A percentile compares a stretch with the other conserved stretches of the same genome.
These are phyloP conservation scores for Podaxis sp. DNA, from an alignment of 768 basidiomycete species.

Conservation along the genomic window DNA sequence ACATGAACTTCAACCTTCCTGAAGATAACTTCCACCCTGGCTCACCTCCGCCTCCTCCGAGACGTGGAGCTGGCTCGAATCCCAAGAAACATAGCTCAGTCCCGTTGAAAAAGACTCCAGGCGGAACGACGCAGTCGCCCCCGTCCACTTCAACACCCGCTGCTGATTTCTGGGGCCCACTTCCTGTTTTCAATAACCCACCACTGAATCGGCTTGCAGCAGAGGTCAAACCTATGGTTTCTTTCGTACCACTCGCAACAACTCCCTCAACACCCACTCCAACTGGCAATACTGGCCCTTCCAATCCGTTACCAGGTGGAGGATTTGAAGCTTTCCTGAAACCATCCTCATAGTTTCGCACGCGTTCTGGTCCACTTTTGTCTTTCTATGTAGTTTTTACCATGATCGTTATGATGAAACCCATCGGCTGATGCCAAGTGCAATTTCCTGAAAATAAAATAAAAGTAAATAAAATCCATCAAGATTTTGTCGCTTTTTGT, in stretches of 20 bases:
- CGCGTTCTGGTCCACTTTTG: not conserved
- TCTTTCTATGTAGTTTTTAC: not conserved
- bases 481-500: not conserved
- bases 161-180: slow-evolving; percentile 60
- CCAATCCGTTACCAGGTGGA: slow-evolving; percentile 1
- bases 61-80: slow-evolving; percentile 30
- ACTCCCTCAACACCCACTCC: slow-evolving; percentile 2
- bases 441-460: not conserved
- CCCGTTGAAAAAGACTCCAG: slow-evolving; percentile 34
- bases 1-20: slow-evolving; percentile 30
- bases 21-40: slow-evolving; percentile 43
- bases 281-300: not conserved
- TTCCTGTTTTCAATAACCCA: slow-evolving; percentile 42
- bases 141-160: slow-evolving; percentile 23
- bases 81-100: slow-evolving; percentile 39
- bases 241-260: not conserved
- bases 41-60: slow-evolving; percentile 25
- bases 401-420: not conserved
- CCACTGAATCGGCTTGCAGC: slow-evolving; percentile 20
- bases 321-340: slow-evolving; percentile 13
- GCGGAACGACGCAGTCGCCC: slow-evolving; percentile 24
- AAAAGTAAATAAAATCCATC: not conserved
- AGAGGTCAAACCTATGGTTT: slow-evolving; percentile 2
- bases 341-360: not conserved
- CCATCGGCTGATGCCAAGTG: not conserved